Conservation (phyloP, 208 protist species). For the Phytomonas sp. region DNA sequence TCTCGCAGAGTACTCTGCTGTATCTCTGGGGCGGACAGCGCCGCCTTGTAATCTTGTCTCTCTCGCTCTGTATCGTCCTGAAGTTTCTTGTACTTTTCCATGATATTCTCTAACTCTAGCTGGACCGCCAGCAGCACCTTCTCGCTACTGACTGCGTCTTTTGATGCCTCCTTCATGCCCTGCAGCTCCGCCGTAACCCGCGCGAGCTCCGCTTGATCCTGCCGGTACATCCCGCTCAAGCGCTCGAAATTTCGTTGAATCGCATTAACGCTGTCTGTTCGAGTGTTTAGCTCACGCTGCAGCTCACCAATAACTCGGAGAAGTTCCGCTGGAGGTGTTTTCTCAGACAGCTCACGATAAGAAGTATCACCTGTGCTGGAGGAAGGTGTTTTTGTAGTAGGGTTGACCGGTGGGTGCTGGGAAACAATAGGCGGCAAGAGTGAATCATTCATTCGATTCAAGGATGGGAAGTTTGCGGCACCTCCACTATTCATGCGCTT, state of each 20-base stretch:
- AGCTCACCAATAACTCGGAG: slow-evolving; percentile 37
- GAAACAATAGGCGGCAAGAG: neutral
- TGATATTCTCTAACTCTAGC: neutral
- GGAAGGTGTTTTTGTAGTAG: neutral
- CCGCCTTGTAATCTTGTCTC: neutral
- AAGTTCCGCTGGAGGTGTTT: slow-evolving; percentile 25
- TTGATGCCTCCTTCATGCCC: slow-evolving; percentile 13
- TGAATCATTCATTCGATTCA: neutral
- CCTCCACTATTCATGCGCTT: neutral
- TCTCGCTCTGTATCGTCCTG: neutral
- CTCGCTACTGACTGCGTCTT: neutral
- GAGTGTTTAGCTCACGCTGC: slow-evolving; percentile 46
- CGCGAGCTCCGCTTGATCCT: slow-evolving; percentile 27
- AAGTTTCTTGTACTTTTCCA: neutral
- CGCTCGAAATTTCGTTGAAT: slow-evolving; percentile 88
- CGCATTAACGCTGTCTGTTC: slow-evolving; percentile 78
- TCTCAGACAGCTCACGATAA: slow-evolving; percentile 18
- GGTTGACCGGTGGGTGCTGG: neutral
- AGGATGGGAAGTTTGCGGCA: neutral
- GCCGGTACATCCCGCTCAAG: slow-evolving; percentile 76
- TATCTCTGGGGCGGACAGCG: neutral
- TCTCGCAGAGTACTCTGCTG: neutral
- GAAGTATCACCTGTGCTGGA: neutral
- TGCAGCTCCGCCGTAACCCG: slow-evolving; percentile 11
- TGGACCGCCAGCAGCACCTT: slow-evolving; percentile 4